Conservation (phyloP, 2,329 filamentous ascomycete genomes). For the Aspergillus caelatus region DNA sequence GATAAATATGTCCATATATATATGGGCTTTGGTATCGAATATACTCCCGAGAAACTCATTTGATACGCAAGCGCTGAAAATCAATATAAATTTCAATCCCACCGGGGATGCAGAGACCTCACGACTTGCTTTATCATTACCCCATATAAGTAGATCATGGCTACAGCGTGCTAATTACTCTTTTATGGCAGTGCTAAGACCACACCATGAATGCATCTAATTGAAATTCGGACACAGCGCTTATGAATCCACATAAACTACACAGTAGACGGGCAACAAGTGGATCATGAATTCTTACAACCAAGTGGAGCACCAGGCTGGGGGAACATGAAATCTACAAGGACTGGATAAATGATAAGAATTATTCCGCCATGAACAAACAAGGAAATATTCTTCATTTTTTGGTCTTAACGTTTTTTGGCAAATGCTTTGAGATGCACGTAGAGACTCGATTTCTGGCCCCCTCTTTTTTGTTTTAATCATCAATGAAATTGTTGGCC, state of each 20-base stretch:
- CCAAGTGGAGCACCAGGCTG: neutral
- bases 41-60: neutral
- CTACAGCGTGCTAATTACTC: neutral
- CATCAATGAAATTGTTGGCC: conserved; percentile 38
- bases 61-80: neutral
- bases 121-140: neutral
- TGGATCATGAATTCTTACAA: neutral
- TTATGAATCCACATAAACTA: neutral
- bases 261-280: neutral
- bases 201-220: neutral
- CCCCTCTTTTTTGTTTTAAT: conserved; percentile 32
- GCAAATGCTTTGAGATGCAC: conserved; percentile 14
- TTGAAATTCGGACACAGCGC: neutral
- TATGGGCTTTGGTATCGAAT: neutral
- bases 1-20: neutral
- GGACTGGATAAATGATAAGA: neutral
- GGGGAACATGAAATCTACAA: neutral
- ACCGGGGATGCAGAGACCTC: neutral
- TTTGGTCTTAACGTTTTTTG: conserved; percentile 5
- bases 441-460: conserved; percentile 25
- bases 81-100: neutral
- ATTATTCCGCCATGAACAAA: neutral
- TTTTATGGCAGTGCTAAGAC: neutral
- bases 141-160: neutral
- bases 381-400: conserved; percentile 8